Evolutionary conservation across 768 basidiomycete genomes (phyloP), one percentile per base, ranked within the genome.

Genomic region (Ramaria sp.): DNA sequence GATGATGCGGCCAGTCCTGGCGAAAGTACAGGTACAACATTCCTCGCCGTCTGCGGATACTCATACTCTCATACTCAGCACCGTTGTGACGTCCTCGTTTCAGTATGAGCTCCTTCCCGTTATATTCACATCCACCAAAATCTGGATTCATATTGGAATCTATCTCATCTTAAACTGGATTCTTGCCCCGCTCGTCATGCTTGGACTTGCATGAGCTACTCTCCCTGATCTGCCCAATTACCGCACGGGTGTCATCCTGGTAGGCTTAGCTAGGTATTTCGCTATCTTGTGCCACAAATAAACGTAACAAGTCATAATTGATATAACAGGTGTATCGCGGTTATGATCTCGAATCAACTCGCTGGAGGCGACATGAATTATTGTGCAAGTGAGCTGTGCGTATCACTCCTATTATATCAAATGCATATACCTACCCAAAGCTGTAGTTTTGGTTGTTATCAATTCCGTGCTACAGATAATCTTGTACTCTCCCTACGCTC

Each of bases 131-230:
- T 74, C 79, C 0, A 65, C 64, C 20, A 60, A 62, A 18, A 66
- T 90, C 7, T 88, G 83, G 82, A 66, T 73, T 16, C 88, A 92
- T 60, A 71, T 90, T 57, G 67, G 66, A 5, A 71, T 91, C 27
- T 86, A 85, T 5, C 59, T 90, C 18, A 22, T 81, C 25, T 69
- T 91, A 24, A 90, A 89, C 63, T 92, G 89, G 90, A 74, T 90
- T 55, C 57, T 86, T 16, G 88, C 83, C 1, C 89, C 89, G 0
- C 74, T 91, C 49, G 61, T 89, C 16, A 93, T 92, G 89, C 77
- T 90, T n/a, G 88, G 72, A 2, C 63, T 88, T 25, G 88, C 89
- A 1, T 91, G 88, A 86, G 87, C 85, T 12, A 85, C 87, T 3
- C 73, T 92, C 0, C 89, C 88, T 0, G 88, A 92, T 63, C 73